Conservation (phyloP, 441 rosid species). For the Kokia cookei region DNA sequence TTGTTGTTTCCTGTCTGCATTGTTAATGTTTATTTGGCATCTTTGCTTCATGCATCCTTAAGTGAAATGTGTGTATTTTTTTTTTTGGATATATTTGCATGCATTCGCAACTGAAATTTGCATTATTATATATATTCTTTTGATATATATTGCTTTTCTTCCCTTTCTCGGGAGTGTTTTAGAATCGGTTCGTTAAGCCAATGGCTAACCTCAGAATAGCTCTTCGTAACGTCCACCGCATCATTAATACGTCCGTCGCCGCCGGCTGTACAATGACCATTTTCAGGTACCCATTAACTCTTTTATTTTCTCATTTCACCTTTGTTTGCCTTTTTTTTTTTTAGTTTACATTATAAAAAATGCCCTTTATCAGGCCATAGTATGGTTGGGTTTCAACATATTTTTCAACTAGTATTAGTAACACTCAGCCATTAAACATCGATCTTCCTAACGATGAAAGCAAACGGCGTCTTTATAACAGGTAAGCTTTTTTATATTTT, state of each 20-base stretch:
- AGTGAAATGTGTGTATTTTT: too few species aligned
- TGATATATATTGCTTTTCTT: too few species aligned
- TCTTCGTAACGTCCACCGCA: not conserved
- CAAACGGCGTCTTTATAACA: conserved; percentile 66
- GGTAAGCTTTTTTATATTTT: conserved; percentile 25
- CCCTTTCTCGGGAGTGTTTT: not conserved
- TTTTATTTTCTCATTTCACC: not conserved
- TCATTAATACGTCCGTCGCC: not conserved
- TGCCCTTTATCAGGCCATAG: conserved; percentile 25
- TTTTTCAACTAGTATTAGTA: conserved; percentile 22
- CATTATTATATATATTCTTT: too few species aligned
- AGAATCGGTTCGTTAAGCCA: not conserved
- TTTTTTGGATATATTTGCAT: too few species aligned
- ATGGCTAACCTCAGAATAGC: not conserved
- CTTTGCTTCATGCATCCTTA: too few species aligned
- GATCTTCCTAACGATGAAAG: conserved; percentile 68
- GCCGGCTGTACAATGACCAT: not conserved
- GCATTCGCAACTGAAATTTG: too few species aligned
- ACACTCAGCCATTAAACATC: conserved; percentile 27
- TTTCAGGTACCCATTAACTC: not conserved
- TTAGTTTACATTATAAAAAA: not conserved
- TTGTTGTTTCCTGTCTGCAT: too few species aligned
- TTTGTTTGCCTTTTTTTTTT: not conserved
- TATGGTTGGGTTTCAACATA: conserved; percentile 34
- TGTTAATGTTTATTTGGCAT: too few species aligned